phyloP scores from a whole-genome alignment of 208 protist genomes.

The Leishmania tarentolae region DNA sequence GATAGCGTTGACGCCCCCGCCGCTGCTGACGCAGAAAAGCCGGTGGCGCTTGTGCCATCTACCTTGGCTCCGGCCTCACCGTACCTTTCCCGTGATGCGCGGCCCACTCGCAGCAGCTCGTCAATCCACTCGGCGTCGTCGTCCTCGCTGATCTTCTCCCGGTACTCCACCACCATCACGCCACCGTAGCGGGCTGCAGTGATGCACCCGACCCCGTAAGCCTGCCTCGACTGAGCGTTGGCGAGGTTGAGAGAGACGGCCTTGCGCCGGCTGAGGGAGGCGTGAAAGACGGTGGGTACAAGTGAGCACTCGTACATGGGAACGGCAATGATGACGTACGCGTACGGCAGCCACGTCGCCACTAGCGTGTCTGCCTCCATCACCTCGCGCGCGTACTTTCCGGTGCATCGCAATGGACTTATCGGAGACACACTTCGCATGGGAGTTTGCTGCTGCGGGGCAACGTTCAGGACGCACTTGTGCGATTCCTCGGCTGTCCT shows the following conservation, averaged over 20 bases:
- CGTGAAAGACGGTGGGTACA: slow-evolving; percentile 51
- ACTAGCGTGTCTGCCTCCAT: slow-evolving; percentile 28
- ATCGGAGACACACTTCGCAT: not conserved
- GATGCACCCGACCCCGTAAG: slow-evolving; percentile 67
- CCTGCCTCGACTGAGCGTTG: slow-evolving; percentile 39
- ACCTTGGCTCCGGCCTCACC: not conserved
- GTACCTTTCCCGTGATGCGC: not conserved
- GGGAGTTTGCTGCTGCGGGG: slow-evolving; percentile 5
- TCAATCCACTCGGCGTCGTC: slow-evolving; percentile 47
- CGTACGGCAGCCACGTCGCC: slow-evolving; percentile 55
- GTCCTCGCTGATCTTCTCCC: slow-evolving; percentile 37
- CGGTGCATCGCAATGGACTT: slow-evolving; percentile 10
- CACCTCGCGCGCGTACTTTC: slow-evolving; percentile 25
- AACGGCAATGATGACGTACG: slow-evolving; percentile 56
- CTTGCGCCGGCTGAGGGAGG: slow-evolving; percentile 34
- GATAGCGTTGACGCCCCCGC: not conserved
- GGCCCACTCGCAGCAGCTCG: slow-evolving; percentile 29
- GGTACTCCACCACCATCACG: slow-evolving; percentile 60
- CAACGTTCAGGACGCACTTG: slow-evolving; percentile 5
- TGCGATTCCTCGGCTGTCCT: not conserved
- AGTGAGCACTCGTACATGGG: slow-evolving; percentile 72
- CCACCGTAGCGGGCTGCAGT: slow-evolving; percentile 63
- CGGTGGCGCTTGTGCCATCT: not conserved
- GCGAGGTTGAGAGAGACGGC: slow-evolving; percentile 58
- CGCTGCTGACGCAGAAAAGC: not conserved